Conservation (phyloP, 371 early-diverging fungal species). For the Fennellomyces sp. region DNA sequence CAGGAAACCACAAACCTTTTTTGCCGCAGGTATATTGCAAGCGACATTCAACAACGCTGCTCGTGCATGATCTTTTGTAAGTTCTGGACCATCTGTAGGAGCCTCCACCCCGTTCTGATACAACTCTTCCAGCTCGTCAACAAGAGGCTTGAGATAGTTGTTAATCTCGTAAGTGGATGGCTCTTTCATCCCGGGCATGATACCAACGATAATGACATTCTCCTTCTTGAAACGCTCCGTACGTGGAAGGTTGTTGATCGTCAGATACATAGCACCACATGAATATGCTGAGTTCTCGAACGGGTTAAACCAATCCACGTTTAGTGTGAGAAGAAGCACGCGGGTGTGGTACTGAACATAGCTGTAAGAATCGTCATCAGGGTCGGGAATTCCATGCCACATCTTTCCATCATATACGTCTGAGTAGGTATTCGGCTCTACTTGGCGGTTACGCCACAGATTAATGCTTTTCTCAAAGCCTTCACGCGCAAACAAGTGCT, state of each 20-base stretch:
- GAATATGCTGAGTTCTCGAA: background rate
- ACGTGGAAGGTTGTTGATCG: slow-evolving; percentile 16
- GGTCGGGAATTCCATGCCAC: background rate
- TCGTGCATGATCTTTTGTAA: background rate
- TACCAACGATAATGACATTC: slow-evolving; percentile 13
- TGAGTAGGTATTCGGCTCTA: background rate
- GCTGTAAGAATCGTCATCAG: background rate
- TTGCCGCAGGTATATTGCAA: background rate
- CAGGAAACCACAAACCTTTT: background rate
- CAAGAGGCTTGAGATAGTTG: slow-evolving; percentile 12
- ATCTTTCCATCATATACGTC: background rate
- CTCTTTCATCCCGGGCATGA: slow-evolving; percentile 12
- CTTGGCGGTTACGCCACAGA: background rate
- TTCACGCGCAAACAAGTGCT: too few species aligned
- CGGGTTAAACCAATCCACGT: slow-evolving; percentile 17
- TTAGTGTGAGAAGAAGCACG: slow-evolving; percentile 6
- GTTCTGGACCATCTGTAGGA: background rate
- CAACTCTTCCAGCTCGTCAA: slow-evolving; percentile 5
- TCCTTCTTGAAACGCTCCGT: slow-evolving; percentile 1
- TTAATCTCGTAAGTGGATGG: slow-evolving; percentile 6
- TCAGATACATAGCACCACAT: slow-evolving; percentile 11
- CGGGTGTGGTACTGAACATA: background rate
- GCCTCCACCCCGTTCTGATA: background rate
- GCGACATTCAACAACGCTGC: background rate
- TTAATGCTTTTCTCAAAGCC: too few species aligned